Evolutionary conservation across 75 land plant genomes (phyloP).

Genomic region (Picea sitchensis): DNA sequence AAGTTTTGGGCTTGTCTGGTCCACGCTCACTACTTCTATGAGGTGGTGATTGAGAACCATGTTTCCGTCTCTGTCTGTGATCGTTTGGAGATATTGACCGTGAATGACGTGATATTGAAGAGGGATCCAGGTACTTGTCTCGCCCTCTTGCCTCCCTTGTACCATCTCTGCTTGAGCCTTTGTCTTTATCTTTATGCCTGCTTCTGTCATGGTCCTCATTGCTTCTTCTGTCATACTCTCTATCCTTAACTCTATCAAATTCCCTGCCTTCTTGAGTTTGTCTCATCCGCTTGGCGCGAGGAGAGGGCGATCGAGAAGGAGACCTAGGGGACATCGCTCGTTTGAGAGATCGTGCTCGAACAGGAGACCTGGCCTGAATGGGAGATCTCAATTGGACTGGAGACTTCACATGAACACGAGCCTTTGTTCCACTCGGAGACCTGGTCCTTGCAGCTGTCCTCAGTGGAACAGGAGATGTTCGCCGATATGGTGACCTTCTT

Average conservation of each 20-base stretch:
- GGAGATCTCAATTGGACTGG: not conserved
- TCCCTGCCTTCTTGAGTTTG: constrained; percentile 22
- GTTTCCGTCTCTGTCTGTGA: constrained; percentile 11
- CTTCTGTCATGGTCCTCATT: constrained; percentile 16
- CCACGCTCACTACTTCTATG: not conserved
- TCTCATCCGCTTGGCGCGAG: constrained; percentile 23
- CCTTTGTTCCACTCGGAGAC: not conserved
- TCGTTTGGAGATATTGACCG: constrained; percentile 15
- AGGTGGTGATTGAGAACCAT: constrained; percentile 18
- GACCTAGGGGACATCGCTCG: not conserved
- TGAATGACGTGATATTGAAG: constrained; percentile 8
- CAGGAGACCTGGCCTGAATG: constrained; percentile 9
- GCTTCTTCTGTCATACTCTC: constrained; percentile 13
- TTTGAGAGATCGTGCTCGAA: not conserved
- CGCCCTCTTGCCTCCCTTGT: constrained; percentile 9
- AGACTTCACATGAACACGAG: not conserved
- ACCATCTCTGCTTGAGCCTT: constrained; percentile 11
- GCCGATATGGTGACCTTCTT: constrained; percentile 6
- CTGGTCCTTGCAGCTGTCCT: constrained; percentile 3
- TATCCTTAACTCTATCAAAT: constrained; percentile 23
- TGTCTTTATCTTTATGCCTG: constrained; percentile 14
- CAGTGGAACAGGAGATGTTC: constrained; percentile 3
- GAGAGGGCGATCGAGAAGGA: constrained; percentile 24
- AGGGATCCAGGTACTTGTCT: not conserved
- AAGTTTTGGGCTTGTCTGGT: constrained; percentile 11